Conservation (phyloP, 352 stramenopile species). For the Globisporangium emineosum region DNA sequence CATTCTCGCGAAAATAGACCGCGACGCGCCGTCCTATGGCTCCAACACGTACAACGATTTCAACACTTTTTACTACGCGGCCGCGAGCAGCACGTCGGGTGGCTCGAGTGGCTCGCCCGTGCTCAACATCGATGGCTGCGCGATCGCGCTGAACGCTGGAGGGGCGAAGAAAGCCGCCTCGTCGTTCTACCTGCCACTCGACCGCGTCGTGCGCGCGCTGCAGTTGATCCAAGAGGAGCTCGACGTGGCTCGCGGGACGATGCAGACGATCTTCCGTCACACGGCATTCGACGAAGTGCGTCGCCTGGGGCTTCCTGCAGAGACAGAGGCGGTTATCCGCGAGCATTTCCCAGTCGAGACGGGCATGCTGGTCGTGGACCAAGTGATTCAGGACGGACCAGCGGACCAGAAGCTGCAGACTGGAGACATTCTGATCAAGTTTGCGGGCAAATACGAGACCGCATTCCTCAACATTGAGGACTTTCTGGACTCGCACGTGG, state of each 20-base stretch:
- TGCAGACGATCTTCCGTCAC: constrained; percentile 89
- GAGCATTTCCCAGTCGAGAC: constrained; percentile 76
- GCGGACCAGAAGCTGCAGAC: constrained; percentile 71
- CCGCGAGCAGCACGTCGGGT: constrained; percentile 83
- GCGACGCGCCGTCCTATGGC: constrained; percentile 87
- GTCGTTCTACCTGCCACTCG: constrained; percentile 89
- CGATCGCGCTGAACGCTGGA: constrained; percentile 90
- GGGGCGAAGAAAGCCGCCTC: constrained; percentile 85
- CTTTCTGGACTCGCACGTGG: constrained; percentile 70
- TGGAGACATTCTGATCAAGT: constrained; percentile 85
- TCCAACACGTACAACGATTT: constrained; percentile 89
- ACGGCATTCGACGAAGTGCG: constrained; percentile 89
- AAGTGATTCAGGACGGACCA: constrained; percentile 81
- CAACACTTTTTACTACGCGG: constrained; percentile 92
- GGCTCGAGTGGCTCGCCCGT: constrained; percentile 89
- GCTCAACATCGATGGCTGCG: constrained; percentile 83
- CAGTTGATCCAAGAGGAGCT: constrained; percentile 53
- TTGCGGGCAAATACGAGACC: constrained; percentile 70
- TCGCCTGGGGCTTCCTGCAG: constrained; percentile 63
- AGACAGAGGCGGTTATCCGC: constrained; percentile 71
- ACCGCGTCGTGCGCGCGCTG: constrained; percentile 82
- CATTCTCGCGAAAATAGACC: constrained; percentile 89
- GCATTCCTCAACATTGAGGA: constrained; percentile 85
- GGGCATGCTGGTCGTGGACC: constrained; percentile 88
- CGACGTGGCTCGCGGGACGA: constrained; percentile 65